Evolutionary conservation across 176 grass and related monocot genomes (phyloP), one percentile per base, ranked within the genome.

Genomic region (Triticum turgidum): DNA sequence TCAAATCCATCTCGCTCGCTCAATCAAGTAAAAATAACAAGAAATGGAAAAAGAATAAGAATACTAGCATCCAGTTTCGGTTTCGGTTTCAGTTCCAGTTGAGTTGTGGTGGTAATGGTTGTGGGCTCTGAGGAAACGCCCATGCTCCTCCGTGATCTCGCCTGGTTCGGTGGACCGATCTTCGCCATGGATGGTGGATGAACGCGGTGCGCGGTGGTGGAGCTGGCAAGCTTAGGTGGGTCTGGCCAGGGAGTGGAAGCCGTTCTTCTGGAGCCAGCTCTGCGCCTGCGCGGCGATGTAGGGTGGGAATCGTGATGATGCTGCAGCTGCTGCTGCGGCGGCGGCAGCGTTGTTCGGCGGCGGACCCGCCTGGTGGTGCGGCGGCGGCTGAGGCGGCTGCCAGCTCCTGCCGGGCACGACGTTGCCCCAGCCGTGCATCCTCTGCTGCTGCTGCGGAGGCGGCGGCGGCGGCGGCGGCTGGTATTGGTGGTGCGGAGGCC

Each of bases 291-390:
- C 82, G 41, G 87, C 88, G 54, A 87, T 85, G 63, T 89, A 95
- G 84, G 90, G 93, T 66, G 90, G 94, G 96, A 98, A 98, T 98
- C 96, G 91, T 98, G 96, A 98, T 98, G 96, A 98, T 96, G 96
- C 96, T 98, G 96, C 96, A 80, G 93, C 85, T 73, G 91, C 84
- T 2, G 42, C 42, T 0, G 88, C 67, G n/a, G 90, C 72, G 27
- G 83, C 74, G 52, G 87, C 9, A 22, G 91, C 64, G 72, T 63
- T 74, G 6, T 44, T 39, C 49, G 76, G 73, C 2, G 82, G 30
- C 51, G 73, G 77, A 10, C 80, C 45, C 56, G 80, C 80, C 72
- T 11, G 78, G 82, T 69, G 27, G 14, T 15, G 73, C 3, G 85
- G 37, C 49, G 76, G 37, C 77, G 80, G 76, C 20, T 72, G 85